These are phyloP conservation scores for Coniochaeta ligniaria DNA, from an alignment of 2,329 filamentous ascomycete genomes.

Conservation along the genomic window DNA sequence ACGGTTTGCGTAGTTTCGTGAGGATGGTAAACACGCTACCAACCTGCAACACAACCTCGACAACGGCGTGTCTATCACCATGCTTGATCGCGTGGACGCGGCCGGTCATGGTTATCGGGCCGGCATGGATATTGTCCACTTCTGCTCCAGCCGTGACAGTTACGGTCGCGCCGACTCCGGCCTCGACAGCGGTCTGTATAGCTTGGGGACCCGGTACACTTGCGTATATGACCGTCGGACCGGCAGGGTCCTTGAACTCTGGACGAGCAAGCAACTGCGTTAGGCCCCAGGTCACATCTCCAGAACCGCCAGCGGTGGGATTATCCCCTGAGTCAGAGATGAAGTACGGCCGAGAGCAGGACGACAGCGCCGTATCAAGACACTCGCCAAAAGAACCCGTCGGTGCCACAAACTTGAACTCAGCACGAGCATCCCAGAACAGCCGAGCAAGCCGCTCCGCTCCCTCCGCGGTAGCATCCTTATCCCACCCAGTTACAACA, in stretches of 20 bases:
- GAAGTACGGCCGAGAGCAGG: conserved; percentile 37
- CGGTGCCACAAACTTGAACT: conserved; percentile 45
- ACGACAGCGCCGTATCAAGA: conserved; percentile 34
- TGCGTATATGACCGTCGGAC: conserved; percentile 41
- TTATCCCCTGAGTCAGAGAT: conserved; percentile 50
- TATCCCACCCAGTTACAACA: conserved; percentile 44
- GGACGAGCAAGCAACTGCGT: conserved; percentile 33
- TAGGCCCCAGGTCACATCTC: conserved; percentile 45
- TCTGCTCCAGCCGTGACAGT: conserved; percentile 44
- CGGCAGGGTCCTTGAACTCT: conserved; percentile 30
- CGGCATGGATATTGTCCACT: conserved; percentile 38
- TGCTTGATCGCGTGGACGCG: conserved; percentile 40
- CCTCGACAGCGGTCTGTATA: conserved; percentile 29
- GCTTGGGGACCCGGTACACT: conserved; percentile 41
- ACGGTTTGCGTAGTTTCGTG: conserved; percentile 44
- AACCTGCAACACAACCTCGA: conserved; percentile 42
- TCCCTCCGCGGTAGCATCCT: conserved; percentile 24
- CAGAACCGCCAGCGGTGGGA: conserved; percentile 45
- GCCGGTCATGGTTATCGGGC: conserved; percentile 42
- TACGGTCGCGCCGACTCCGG: conserved; percentile 37
- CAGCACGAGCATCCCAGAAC: conserved; percentile 38
- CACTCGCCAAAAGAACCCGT: conserved; percentile 39
- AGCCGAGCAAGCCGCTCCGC: conserved; percentile 35
- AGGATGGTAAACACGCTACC: conserved; percentile 44
- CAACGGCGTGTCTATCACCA: conserved; percentile 37